phyloP scores from a whole-genome alignment of 805 yeast genomes.

The Yarrowia sp. region DNA sequence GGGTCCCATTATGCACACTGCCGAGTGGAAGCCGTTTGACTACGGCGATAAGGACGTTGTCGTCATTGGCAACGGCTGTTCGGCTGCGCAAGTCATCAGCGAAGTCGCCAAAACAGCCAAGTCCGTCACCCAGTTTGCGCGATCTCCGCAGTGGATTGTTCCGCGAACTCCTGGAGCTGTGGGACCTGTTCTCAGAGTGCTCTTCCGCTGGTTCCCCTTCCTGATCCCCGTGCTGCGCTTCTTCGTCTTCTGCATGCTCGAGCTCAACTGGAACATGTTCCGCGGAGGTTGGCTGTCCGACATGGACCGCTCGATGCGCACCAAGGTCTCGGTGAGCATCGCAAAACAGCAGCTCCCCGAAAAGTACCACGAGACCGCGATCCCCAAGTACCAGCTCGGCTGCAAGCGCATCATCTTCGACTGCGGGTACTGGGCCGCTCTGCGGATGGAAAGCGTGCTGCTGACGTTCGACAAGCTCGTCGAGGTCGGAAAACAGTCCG shows the following conservation, averaged over 20 bases:
- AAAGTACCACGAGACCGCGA: constrained; percentile 5
- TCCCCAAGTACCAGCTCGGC: constrained; percentile 30
- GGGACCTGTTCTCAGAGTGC: background rate
- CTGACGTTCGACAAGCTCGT: constrained; percentile 28
- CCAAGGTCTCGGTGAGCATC: background rate
- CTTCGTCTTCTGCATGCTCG: constrained; percentile 25
- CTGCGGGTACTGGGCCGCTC: constrained; percentile 28
- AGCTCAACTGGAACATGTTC: constrained; percentile 28
- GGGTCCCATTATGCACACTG: constrained; percentile 29
- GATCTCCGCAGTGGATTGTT: constrained; percentile 30
- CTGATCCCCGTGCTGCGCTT: constrained; percentile 21
- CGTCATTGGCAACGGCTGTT: constrained; percentile 29
- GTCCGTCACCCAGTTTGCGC: constrained; percentile 30
- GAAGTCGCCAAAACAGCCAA: constrained; percentile 20
- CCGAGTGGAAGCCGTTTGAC: constrained; percentile 28
- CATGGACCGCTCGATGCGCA: background rate
- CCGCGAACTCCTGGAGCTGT: constrained; percentile 11
- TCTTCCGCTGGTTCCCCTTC: constrained; percentile 8
- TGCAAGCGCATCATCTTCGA: constrained; percentile 30
- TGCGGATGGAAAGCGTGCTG: constrained; percentile 24
- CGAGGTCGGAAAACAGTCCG: constrained; percentile 26
- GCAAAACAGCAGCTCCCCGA: background rate
- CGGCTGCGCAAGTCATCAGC: constrained; percentile 28
- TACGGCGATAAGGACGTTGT: constrained; percentile 28
- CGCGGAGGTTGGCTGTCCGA: constrained; percentile 17